Conservation (phyloP, 495 filamentous ascomycete species). For the Neurospora sp. region DNA sequence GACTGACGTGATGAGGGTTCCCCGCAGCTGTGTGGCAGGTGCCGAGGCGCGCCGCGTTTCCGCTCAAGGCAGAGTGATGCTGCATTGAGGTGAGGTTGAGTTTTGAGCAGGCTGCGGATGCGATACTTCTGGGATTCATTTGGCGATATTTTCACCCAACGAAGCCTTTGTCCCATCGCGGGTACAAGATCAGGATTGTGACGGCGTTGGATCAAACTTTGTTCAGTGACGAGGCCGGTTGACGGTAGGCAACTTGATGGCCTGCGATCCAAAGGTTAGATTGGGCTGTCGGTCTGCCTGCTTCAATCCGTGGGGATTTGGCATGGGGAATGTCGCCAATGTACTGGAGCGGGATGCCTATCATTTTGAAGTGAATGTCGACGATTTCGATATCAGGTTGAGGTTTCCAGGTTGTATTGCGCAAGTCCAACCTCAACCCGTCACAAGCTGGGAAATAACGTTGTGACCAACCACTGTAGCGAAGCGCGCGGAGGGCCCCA, state of each 20-base stretch:
- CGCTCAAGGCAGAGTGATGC: not conserved
- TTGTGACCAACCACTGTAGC: not conserved
- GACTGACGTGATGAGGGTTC: not conserved
- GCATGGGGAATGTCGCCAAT: not conserved
- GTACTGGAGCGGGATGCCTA: not conserved
- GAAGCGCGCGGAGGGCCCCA: not conserved
- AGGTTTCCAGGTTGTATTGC: not conserved
- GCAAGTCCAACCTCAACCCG: not conserved
- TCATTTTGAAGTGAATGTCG: not conserved
- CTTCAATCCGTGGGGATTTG: too few species aligned
- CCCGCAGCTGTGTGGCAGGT: not conserved
- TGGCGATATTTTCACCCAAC: not conserved
- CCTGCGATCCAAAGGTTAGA: not conserved
- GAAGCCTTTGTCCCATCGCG: not conserved
- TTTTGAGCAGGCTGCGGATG: not conserved
- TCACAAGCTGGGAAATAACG: not conserved
- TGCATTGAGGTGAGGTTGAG: not conserved
- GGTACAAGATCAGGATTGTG: not conserved
- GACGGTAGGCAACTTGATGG: not conserved
- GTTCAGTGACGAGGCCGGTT: not conserved
- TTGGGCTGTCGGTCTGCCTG: not conserved
- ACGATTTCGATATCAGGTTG: not conserved
- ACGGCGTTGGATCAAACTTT: not conserved
- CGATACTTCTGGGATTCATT: not conserved
- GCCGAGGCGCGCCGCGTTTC: not conserved